Percentiles rank a stretch among this genome's conserved stretches.
Conservation (phyloP, 2,329 filamentous ascomycete species). For the Sporothrix sp. region DNA sequence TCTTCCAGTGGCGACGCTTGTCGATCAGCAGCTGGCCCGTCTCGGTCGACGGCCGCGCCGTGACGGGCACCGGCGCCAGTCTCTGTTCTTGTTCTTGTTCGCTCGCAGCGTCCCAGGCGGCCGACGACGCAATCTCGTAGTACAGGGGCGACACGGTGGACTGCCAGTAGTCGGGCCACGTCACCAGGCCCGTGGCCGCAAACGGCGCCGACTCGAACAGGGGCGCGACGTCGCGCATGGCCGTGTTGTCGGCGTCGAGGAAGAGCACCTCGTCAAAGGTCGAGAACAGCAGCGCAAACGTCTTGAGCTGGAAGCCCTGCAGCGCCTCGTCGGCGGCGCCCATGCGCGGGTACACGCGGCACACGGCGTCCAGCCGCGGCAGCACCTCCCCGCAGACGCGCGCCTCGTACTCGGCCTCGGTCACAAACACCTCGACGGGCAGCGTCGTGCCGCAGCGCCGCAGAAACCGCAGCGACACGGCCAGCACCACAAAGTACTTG, state of each 20-base stretch:
- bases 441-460: slow-evolving; percentile 39
- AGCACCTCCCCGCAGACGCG: slow-evolving; percentile 25
- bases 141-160: slow-evolving; percentile 33
- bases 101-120: not conserved
- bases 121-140: slow-evolving; percentile 31
- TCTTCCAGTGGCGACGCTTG: slow-evolving; percentile 36
- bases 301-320: slow-evolving; percentile 45
- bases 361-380: slow-evolving; percentile 24
- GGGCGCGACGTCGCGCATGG: slow-evolving; percentile 27
- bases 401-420: slow-evolving; percentile 23
- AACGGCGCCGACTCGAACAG: slow-evolving; percentile 43
- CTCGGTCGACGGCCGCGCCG: slow-evolving; percentile 31
- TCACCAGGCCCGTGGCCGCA: slow-evolving; percentile 40
- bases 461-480: slow-evolving; percentile 41
- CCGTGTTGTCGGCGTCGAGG: slow-evolving; percentile 49
- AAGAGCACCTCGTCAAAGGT: slow-evolving; percentile 50
- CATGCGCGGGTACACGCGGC: slow-evolving; percentile 24
- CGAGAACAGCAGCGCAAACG: slow-evolving; percentile 47
- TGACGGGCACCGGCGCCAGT: slow-evolving; percentile 24
- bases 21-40: slow-evolving; percentile 39
- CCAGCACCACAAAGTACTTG: slow-evolving; percentile 38
- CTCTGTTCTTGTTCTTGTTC: no score
- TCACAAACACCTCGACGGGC: slow-evolving; percentile 35
- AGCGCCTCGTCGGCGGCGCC: not conserved
- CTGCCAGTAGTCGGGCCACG: slow-evolving; percentile 48